phyloP scores from a whole-genome alignment of 345 rosid genomes.

The Acer saccharum region DNA sequence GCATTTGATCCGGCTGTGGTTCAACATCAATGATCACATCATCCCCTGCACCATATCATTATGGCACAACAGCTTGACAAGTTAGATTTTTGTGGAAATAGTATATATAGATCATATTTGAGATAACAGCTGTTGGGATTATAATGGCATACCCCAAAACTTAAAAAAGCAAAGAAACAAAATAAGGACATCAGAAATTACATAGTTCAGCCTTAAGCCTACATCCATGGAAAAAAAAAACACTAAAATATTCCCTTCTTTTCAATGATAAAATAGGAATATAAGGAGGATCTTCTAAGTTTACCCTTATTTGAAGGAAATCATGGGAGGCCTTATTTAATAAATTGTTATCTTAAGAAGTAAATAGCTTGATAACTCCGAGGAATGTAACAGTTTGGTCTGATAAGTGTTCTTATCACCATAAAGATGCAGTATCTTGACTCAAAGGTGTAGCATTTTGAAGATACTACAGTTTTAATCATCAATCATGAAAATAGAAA shows the following conservation, averaged over 20 bases:
- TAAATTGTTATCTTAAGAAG: not conserved
- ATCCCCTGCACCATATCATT: constrained; percentile 29
- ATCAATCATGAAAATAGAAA: not conserved
- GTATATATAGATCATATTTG: constrained; percentile 2
- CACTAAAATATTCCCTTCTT: not conserved
- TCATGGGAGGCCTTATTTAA: not conserved
- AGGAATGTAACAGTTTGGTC: not conserved
- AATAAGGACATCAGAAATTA: not conserved
- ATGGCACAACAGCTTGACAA: not conserved
- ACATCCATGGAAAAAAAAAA: not conserved
- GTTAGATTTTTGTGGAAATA: not conserved
- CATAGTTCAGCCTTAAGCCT: not conserved
- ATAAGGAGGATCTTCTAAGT: not conserved
- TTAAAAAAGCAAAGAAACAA: too few species aligned
- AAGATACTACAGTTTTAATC: not conserved
- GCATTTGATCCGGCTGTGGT: not conserved
- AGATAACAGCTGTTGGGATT: not conserved
- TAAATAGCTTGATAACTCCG: not conserved
- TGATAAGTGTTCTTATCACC: not conserved
- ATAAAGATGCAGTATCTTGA: not conserved
- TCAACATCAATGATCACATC: constrained; percentile 24
- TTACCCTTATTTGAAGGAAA: not conserved
- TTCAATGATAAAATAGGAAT: not conserved
- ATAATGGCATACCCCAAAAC: not conserved
- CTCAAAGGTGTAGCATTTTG: not conserved